Evolutionary conservation across 345 rosid genomes (phyloP), one percentile per base, ranked within the genome.

Genomic region (Linum tenue): DNA sequence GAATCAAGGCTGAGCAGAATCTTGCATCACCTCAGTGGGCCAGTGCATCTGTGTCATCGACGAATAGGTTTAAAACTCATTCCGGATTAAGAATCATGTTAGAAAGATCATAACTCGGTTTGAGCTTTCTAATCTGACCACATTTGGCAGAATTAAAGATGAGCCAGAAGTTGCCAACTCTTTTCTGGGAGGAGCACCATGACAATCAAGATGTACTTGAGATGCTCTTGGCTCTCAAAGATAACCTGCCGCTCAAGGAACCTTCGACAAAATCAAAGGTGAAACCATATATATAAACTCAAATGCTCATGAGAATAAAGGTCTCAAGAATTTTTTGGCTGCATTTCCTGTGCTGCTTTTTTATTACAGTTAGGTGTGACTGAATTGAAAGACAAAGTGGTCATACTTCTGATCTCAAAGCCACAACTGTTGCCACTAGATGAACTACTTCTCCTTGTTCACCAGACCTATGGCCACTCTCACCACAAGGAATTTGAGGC

Each of bases 201-300:
- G 89, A 86, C 77, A 91, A 91, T 75, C 84, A 89, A 78, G 87
- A 83, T 68, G 71, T 85, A 38, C 90, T 91, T 43, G 63, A 48
- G 39, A 56, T 80, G 59, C 70, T 88, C 36, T 82, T 89, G 65
- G 76, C 88, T 35, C 67, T 72, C 10, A 80, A 77, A 70, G 79
- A 85, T 80, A 77, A 79, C 67, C 69, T 85, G 10, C 90, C 83
- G 11, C 87, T 91, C 57, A 88, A 83, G 78, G 63, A 84, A 66
- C 79, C 78, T 65, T 69, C 74, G 55, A 68, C 69, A 61, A 77
- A 79, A 74, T 83, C 69, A 77, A 77, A 79, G 83, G 84, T 61
- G 31, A 22, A 22, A 22, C 31, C 31, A 22, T 22, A 22, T 22
- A 22, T 22, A 22, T 22, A 22, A 22, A 22, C 31, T 22, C 31